Base-by-base conservation (phyloP, 2,329 filamentous ascomycete species). In the Talaromyces sp. region DNA sequence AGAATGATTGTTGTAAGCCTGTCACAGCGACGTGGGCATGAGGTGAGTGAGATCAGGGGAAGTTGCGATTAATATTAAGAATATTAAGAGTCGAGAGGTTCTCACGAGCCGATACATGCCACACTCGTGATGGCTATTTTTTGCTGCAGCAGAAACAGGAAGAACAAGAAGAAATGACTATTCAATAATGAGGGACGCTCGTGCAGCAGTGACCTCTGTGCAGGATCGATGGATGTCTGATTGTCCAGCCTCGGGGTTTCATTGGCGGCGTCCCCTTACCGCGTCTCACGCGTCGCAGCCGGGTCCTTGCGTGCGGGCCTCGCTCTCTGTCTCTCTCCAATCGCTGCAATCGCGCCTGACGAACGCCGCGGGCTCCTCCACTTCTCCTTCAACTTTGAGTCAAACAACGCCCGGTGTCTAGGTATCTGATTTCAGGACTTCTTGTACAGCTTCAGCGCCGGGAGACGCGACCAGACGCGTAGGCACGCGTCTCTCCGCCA, bases 201-300 rank as follows among this genome's bases (percentile, higher is more conserved):
- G 49, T 51, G 14, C 19, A 35, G 32, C 26, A 3, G 26, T 27
- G 26, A 27, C 3, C 26, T 11, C n/a, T 7, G 19, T 27, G 24
- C 13, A 19, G 24, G 32, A 32, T 32, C 11, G 31, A 35, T n/a
- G 35, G 35, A 38, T 38, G 35, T 38, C 32, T 17, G 32, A 35
- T 35, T 35, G 32, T 35, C 13, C 14, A 35, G 21, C 8, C 49
- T 11, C 26, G 49, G n/a, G n/a, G 17, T 46, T n/a, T n/a, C 24
- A 52, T 52, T 52, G 49, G 49, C 49, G 24, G 49, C 49, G 41
- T 52, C 49, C 26, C 49, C 49, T 52, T 52, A 29, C 24, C 24
- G 49, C 55, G 59, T 58, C 59, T 49, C 55, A 60, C 59, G 59
- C 59, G 59, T 58, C 59, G 52, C 32, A 35, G 32, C 46, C 55